These are phyloP conservation scores for Aspergillus kassunensis DNA, from an alignment of 495 filamentous ascomycete species.

Conservation along the genomic window DNA sequence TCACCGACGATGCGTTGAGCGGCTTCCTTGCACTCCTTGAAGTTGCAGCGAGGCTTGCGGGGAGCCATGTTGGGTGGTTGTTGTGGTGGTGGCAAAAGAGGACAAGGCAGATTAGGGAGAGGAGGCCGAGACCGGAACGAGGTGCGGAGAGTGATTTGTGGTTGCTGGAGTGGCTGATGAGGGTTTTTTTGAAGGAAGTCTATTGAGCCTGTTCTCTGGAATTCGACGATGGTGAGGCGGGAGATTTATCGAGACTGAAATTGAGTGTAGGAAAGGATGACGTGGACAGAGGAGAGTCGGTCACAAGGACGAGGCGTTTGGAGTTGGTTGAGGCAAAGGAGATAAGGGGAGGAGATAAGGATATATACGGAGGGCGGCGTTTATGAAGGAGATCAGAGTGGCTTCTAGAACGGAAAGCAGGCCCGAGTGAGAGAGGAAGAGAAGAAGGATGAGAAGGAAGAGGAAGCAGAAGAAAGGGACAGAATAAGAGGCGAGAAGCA, in stretches of 20 bases:
- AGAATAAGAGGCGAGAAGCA: slow-evolving; percentile 21
- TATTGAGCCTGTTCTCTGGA: not conserved
- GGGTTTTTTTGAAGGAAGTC: too few species aligned
- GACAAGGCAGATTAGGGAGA: slow-evolving; percentile 29
- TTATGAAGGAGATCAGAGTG: slow-evolving; percentile 17
- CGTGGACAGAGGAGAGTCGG: slow-evolving; percentile 14
- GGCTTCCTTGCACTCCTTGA: slow-evolving; percentile 79
- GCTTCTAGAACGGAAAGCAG: slow-evolving; percentile 16
- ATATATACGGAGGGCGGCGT: slow-evolving; percentile 4
- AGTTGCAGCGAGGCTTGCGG: slow-evolving; percentile 82
- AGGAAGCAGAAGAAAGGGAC: not conserved
- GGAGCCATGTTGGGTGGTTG: slow-evolving; percentile 46
- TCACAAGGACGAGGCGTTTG: not conserved
- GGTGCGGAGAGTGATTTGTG: not conserved
- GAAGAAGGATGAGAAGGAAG: slow-evolving; percentile 4
- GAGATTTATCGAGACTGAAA: not conserved
- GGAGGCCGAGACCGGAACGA: slow-evolving; percentile 6
- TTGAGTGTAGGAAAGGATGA: slow-evolving; percentile 38
- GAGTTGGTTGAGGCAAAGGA: not conserved
- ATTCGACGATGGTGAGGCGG: not conserved
- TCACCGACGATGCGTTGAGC: slow-evolving; percentile 93
- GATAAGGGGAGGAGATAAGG: slow-evolving; percentile 20
- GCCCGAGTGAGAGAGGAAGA: slow-evolving; percentile 22
- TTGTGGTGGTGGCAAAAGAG: slow-evolving; percentile 9
- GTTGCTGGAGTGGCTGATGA: not conserved